Conservation (phyloP, 768 basidiomycete species). For the Psilocybe cyanescens region DNA sequence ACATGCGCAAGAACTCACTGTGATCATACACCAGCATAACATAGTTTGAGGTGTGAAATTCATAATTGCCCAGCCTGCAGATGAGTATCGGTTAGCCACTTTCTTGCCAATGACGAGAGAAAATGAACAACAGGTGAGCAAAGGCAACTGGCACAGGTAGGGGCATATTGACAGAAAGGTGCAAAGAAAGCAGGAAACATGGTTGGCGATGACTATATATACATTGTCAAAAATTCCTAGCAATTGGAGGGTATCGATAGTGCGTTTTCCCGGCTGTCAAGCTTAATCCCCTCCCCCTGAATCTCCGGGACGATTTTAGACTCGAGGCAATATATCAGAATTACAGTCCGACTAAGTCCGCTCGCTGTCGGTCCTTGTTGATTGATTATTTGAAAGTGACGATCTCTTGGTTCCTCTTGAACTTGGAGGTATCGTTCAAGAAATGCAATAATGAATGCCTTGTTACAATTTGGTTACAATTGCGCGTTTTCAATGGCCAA, state of each 20-base stretch:
- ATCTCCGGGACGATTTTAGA: background rate
- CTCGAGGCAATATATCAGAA: background rate
- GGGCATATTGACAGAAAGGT: constrained; percentile 15
- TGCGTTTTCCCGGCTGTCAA: constrained; percentile 8
- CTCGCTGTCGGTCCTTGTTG: background rate
- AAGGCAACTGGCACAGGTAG: constrained; percentile 23
- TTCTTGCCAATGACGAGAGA: background rate
- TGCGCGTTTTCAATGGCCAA: background rate
- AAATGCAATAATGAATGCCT: no score
- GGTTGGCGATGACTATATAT: background rate
- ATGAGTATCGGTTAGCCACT: background rate
- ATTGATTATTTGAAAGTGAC: background rate
- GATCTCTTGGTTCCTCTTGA: background rate
- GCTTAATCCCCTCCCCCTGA: background rate
- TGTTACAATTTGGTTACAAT: background rate
- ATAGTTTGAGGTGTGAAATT: constrained; percentile 28
- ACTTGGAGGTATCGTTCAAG: no score
- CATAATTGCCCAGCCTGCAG: constrained; percentile 24
- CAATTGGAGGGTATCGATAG: background rate
- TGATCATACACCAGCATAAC: constrained; percentile 26
- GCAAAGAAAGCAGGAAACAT: background rate
- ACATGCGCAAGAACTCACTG: constrained; percentile 11
- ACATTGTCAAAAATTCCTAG: background rate
- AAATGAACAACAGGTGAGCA: constrained; percentile 20
- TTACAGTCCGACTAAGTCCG: background rate